Evolutionary conservation across 441 rosid genomes (phyloP), one percentile per base, ranked within the genome.

Genomic region (Raphanus hybrid): DNA sequence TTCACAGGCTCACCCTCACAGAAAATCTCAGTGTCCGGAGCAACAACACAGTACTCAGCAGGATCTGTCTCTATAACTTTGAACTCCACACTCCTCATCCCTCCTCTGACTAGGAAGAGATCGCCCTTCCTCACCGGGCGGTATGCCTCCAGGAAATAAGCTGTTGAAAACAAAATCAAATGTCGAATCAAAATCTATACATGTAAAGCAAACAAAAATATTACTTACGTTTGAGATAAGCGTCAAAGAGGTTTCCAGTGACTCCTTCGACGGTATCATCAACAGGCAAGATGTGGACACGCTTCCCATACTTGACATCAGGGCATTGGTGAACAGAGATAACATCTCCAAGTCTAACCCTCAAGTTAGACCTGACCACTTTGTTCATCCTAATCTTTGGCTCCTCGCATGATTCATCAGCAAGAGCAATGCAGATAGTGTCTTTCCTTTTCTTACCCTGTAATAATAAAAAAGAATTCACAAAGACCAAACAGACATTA

Each of bases 201-300:
- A n/a, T n/a, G n/a, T n/a, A n/a, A n/a, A n/a, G n/a, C n/a, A n/a
- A n/a, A n/a, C n/a, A n/a, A n/a, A n/a, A n/a, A n/a, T n/a, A n/a
- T n/a, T n/a, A n/a, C 85, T 64, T 79, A 85, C 87, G 84, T 73
- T 87, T 82, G 70, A 87, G 77, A 71, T 75, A 84, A 43, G 82
- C 91, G 76, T 85, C 87, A 37, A 87, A 85, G 64, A 87, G 80
- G 80, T 87, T 83, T 58, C 87, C 89, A 69, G 89, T 87, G 1
- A 87, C 82, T 9, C 91, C 87, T 79, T 87, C 89, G 9, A 84
- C 79, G 18, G 91, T 82, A 76, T 87, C 91, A 86, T 87, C 89
- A 15, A 87, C 76, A 0, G 91, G 91, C 75, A 84, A 82, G 69
- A 81, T 84, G 64, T 85, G 88, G 64, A 84, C 83, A 39, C 78